A percentile compares a stretch with the other conserved stretches of the same genome.
phyloP scores from a whole-genome alignment of 768 basidiomycete species.

The Xerocomus potaroensis region DNA sequence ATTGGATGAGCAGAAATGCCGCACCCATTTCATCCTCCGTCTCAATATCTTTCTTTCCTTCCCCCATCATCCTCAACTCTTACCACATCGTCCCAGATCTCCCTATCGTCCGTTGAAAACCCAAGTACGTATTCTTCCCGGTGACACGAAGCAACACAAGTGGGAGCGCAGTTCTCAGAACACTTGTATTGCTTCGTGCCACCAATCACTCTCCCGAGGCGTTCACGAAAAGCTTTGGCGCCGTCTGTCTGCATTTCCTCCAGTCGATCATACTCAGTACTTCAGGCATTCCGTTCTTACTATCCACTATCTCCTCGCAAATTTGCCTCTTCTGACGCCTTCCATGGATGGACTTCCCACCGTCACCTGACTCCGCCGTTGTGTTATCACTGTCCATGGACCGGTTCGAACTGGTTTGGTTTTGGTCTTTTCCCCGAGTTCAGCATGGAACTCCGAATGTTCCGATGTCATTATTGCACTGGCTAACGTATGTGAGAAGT shows the following conservation, averaged over 20 bases:
- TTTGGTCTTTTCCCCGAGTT: conserved; percentile 8
- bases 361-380: conserved; percentile 5
- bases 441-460: background rate
- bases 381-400: background rate
- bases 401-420: conserved; percentile 5
- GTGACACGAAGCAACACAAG: conserved; percentile 25
- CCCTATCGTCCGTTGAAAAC: background rate
- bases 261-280: no score
- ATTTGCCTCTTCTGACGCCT: background rate
- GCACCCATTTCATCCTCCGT: conserved; percentile 19
- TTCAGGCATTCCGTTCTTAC: background rate
- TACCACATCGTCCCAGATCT: background rate
- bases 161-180: conserved; percentile 48
- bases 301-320: background rate
- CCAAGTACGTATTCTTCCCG: background rate
- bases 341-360: background rate
- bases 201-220: background rate
- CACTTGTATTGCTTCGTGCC: conserved; percentile 30
- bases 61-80: background rate
- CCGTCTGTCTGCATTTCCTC: no score
- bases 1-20: conserved; percentile 42
- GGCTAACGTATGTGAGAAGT: background rate
- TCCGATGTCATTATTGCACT: background rate
- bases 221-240: background rate
- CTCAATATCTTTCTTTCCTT: background rate